Evolutionary conservation across 2,329 filamentous ascomycete genomes (phyloP), one percentile per base, ranked within the genome.

Genomic region (Venturia aucupariae): DNA sequence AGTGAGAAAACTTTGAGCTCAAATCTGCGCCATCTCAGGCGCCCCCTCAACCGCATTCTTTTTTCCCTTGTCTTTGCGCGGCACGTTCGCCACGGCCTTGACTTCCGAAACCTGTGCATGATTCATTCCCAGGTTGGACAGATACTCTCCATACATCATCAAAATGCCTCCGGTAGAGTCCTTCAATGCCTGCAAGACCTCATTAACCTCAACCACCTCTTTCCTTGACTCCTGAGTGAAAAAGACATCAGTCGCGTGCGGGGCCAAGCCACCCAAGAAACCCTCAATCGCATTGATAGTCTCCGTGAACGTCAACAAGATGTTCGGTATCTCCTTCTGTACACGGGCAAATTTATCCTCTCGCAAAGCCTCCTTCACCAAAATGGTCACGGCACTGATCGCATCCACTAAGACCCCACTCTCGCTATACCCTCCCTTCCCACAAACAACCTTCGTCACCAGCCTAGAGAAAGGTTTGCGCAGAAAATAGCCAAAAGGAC

Each of bases 291-390:
- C 85, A 64, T 79, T 81, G 64, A 92, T 86, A 0, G 89, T 86
- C 0, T 74, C 69, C 0, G 90, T 92, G 66, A 95, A 84, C 1
- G 86, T 84, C 59, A 88, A 84, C 61, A 97, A 84, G 65, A 96
- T 87, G 60, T 77, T 77, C 0, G 89, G 85, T 2, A 97, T 86
- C 68, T 94, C 90, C 54, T 86, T 82, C 68, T 95, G 88, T n/a
- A 95, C 93, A 69, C 90, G 89, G 17, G 93, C 93, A 71, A 86
- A 94, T 59, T 83, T 82, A 73, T 97, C 93, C 74, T 97, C 92
- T 3, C 80, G 79, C 63, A 97, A 76, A 74, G 89, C 93, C 67
- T 84, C 83, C 4, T 90, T 82, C 0, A 90, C 84, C 35, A 97
- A 80, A 19, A 35, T 35, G 7, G 65, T 55, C 0, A 95, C 77